Evolutionary conservation across 2,329 filamentous ascomycete genomes (phyloP), one percentile per base, ranked within the genome.

Genomic region (Fusarium sublunatum): DNA sequence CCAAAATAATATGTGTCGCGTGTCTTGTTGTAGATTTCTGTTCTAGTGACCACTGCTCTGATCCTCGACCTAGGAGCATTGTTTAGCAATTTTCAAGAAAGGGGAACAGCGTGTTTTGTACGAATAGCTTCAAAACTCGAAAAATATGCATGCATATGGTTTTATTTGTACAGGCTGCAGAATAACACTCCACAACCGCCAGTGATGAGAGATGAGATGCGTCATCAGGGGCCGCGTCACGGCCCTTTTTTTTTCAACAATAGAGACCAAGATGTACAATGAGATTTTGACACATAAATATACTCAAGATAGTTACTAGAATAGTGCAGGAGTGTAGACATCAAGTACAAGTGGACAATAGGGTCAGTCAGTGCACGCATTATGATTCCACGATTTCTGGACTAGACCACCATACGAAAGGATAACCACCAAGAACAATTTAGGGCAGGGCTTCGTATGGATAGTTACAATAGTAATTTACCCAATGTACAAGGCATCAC

Each of bases 121-220:
- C 2, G 1, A 11, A 54, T 31, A 36, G 12, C n/a, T 7, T 32
- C 8, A 9, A 8, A 13, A 34, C 26, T 3, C 3, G n/a, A 2
- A 2, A 26, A 8, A 7, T 10, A 35, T 10, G 5, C 24, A 32
- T 24, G 38, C 3, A 2, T 19, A 12, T 26, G 12, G 8, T 4
- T 43, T 22, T 12, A n/a, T 6, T 28, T 15, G 35, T 32, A 25
- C 11, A 26, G 11, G 12, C 12, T 43, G 32, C 6, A 19, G 31
- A 11, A 12, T 12, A 12, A 12, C 38, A 15, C n/a, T n/a, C 32
- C 28, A 56, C 55, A 60, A 24, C 24, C 19, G 42, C 15, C 41
- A 47, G 57, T 60, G 55, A 40, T 54, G 55, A 24, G 28, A 43
- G 34, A 47, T 35, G n/a, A 29, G 22, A 47, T 10, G 19, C 22